A percentile compares a stretch with the other conserved stretches of the same genome.
Evolutionary conservation across 2,329 filamentous ascomycete species (phyloP).

Genomic region (Teratosphaeria pseudoeucalypti): DNA sequence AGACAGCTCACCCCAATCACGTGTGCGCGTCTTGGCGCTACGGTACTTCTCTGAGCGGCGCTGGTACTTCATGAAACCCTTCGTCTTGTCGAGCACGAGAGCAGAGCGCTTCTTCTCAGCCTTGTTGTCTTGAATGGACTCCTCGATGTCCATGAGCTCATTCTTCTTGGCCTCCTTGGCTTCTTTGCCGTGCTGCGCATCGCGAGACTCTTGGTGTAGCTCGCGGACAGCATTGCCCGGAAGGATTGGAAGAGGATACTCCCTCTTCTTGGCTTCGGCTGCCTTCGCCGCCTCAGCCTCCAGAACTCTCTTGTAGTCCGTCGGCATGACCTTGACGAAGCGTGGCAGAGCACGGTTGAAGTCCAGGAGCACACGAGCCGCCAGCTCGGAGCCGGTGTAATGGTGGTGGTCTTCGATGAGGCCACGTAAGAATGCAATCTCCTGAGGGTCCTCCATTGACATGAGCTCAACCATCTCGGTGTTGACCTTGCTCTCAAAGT

Average conservation of each 20-base stretch:
- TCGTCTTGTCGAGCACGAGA: slow-evolving; percentile 92
- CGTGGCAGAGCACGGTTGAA: slow-evolving; percentile 83
- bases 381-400: slow-evolving; percentile 92
- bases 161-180: slow-evolving; percentile 57
- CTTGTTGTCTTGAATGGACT: slow-evolving; percentile 73
- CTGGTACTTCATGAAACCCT: slow-evolving; percentile 94
- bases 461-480: slow-evolving; percentile 94
- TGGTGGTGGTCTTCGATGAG: slow-evolving; percentile 95
- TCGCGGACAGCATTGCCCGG: slow-evolving; percentile 52
- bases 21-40: slow-evolving; percentile 67
- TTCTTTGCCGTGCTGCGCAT: slow-evolving; percentile 49
- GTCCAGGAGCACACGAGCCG: slow-evolving; percentile 85
- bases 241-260: slow-evolving; percentile 70
- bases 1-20: slow-evolving; percentile 89
- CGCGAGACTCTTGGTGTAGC: slow-evolving; percentile 43
- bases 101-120: slow-evolving; percentile 84
- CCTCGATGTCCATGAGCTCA: slow-evolving; percentile 71
- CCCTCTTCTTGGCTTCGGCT: slow-evolving; percentile 71
- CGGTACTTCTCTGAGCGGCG: slow-evolving; percentile 91
- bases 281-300: slow-evolving; percentile 77
- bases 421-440: slow-evolving; percentile 82
- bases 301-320: slow-evolving; percentile 91
- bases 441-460: slow-evolving; percentile 69
- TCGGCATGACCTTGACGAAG: slow-evolving; percentile 87
- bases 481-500: slow-evolving; percentile 91